Evolutionary conservation across 257 asterid genomes (phyloP), one percentile per base, ranked within the genome.

Genomic region (Osmanthus fragrans): DNA sequence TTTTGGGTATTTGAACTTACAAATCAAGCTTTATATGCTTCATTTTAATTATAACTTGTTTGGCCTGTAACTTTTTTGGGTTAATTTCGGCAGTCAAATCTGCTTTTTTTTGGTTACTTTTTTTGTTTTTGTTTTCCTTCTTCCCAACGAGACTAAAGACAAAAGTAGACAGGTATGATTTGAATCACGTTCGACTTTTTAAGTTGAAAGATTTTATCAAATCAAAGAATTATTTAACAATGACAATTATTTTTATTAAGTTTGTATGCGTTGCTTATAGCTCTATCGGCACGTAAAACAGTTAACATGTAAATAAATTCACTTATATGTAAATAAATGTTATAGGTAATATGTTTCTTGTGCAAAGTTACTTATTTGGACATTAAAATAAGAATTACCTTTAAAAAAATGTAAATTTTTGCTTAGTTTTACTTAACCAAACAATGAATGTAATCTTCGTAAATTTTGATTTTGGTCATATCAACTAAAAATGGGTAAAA

Each of bases 1-100:
- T 63, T 63, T 63, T 63, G 36, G 69, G 69, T 63, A 27, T 63
- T 63, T 63, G 69, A 63, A 63, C 69, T 63, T 63, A 25, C 69
- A 63, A 63, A 63, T 63, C 69, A 63, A 63, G 69, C 69, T 63
- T 63, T 63, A 12, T 10, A 63, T 63, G 69, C 69, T 63, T 33
- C 68, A 23, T 60, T 60, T 10, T 25, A 60, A 60, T 60, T 63
- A 63, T 11, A 12, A 63, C 69, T 63, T 63, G 69, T 63, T 63
- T 63, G 34, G 19, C 15, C 69, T 63, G 6, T 25, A 10, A 25
- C 16, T 27, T 63, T 63, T 63, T 63, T 27, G 27, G 69, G 30
- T 63, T 63, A 63, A 63, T 27, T 63, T 63, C 69, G 34, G 69
- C 69, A 27, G 36, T 63, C 69, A 63, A 63, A 63, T 10, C 18